Base-by-base conservation (phyloP, 176 grass and related monocot species). In the Musa troglodytarum region DNA sequence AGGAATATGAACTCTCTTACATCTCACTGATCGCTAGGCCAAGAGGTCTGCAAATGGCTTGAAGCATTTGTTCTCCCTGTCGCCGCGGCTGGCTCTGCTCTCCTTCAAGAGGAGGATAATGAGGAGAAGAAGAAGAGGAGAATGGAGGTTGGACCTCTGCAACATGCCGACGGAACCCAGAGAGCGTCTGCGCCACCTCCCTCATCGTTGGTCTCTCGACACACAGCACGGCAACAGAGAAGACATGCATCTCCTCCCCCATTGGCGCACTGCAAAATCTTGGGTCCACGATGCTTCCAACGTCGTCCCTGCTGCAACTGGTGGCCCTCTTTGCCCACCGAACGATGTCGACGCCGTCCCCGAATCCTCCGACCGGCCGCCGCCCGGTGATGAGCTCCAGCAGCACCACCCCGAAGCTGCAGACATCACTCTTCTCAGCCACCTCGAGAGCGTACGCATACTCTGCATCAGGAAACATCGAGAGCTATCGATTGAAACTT, bases 341-440 rank as follows among this genome's bases (percentile, higher is more conserved):
- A n/a, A 99, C 96, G 55, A 99, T 94, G 76, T 99, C 96, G 10
- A 99, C 96, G 0, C 95, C 96, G 6, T 99, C 88, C 0, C 96
- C 96, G 56, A 99, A 99, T 25, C 86, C 96, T 0, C 91, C 96
- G 6, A 99, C 96, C 0, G 96, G 91, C 0, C 87, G 87, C 1
- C 82, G 71, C 0, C 96, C 91, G 0, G 96, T 89, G 81, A 99
- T 85, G 10, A 99, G 82, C 84, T 99, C 96, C 8, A 94, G 81
- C 0, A 99, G 86, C 0, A 99, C 96, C 8, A 99, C 91, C 0
- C 96, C 91, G 28, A 79, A 99, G 78, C 96, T 99, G 70, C 95
- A 99, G 5, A 99, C 91, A 50, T 99, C 96, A 26, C 86, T 95
- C 53, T 99, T 99, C 82, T 99, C 96, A 63, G 89, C 86, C 51